Base-by-base conservation (phyloP, 139 green algal species). In the Astrephomene gubernaculifera region DNA sequence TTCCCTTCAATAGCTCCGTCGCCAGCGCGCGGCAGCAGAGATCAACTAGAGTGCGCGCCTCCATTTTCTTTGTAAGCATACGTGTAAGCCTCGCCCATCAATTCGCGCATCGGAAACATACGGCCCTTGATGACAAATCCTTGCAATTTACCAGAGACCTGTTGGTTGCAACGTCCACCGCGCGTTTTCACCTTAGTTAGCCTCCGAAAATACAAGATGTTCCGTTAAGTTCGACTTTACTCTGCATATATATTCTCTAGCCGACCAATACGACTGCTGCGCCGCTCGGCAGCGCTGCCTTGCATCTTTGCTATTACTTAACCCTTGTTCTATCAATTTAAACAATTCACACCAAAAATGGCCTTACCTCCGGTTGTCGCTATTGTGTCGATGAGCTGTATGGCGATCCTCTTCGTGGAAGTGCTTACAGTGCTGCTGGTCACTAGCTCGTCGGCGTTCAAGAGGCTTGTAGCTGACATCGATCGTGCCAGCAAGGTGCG, bases 401-500 rank as follows among this genome's bases (percentile, higher is more conserved):
- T 83, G 6, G 60, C 72, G 1, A 83, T 63, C 45, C 1, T 83
- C 2, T 25, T 83, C 17, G 41, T 83, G 17, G 76, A 83, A 21
- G 60, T 83, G 38, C 39, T 83, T 0, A 83, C 76, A 1, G 5
- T 83, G 1, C 14, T 83, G 4, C 19, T 72, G 8, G 76, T 83
- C 3, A 36, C 27, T 1, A 83, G 33, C 43, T 63, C 60, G 0
- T 45, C 76, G 0, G 31, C 1, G 4, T 83, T 57, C 21, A 72
- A 72, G 41, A 57, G 76, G 8, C 76, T 83, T 0, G 60, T 83
- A 2, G n/a, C 60, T 29, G 76, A 83, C 33, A 83, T 83, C 7
- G 76, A 83, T 19, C 60, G 76, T 1, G 45, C 76, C 0, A 44
- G 6, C 39, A 83, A 72, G 76, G 76, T 73, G 17, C 9, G 70